Conservation (phyloP, 176 grass and related monocot species). For the Otatea glauca region DNA sequence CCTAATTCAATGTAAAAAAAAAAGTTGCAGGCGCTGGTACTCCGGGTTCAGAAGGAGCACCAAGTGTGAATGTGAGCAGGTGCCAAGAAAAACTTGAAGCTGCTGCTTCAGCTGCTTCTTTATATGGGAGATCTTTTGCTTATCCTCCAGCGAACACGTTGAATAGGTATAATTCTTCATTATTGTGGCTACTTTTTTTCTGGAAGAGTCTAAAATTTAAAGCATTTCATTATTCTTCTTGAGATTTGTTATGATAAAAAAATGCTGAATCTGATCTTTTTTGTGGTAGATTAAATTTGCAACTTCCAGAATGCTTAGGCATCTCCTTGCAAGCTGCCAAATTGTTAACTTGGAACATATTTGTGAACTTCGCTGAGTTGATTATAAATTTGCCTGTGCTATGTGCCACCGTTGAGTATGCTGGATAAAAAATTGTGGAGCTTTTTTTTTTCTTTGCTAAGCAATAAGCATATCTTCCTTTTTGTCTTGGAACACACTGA, state of each 20-base stretch:
- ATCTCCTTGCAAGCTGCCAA: not conserved
- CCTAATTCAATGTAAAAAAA: slow-evolving; percentile 36
- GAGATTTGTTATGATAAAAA: slow-evolving; percentile 3
- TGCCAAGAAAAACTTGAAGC: slow-evolving; percentile 68
- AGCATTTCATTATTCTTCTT: slow-evolving; percentile 7
- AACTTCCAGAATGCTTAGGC: not conserved
- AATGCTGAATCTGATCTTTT: not conserved
- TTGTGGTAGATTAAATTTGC: not conserved
- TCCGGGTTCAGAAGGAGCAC: slow-evolving; percentile 41
- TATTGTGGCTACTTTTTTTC: slow-evolving; percentile 8
- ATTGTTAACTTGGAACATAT: not conserved
- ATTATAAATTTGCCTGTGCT: not conserved
- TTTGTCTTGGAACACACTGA: not conserved
- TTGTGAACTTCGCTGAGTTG: not conserved
- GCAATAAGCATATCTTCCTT: not conserved
- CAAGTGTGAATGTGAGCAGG: slow-evolving; percentile 54
- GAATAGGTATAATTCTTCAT: slow-evolving; percentile 45
- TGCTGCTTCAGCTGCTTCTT: slow-evolving; percentile 69
- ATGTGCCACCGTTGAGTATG: slow-evolving; percentile 1
- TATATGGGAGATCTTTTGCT: slow-evolving; percentile 81
- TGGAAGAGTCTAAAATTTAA: slow-evolving; percentile 21
- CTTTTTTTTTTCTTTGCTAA: not conserved
- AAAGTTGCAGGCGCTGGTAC: slow-evolving; percentile 41
- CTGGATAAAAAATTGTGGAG: not conserved
- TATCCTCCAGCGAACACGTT: slow-evolving; percentile 53